phyloP scores from a whole-genome alignment of 768 basidiomycete species.

The Trametes cubensis region DNA sequence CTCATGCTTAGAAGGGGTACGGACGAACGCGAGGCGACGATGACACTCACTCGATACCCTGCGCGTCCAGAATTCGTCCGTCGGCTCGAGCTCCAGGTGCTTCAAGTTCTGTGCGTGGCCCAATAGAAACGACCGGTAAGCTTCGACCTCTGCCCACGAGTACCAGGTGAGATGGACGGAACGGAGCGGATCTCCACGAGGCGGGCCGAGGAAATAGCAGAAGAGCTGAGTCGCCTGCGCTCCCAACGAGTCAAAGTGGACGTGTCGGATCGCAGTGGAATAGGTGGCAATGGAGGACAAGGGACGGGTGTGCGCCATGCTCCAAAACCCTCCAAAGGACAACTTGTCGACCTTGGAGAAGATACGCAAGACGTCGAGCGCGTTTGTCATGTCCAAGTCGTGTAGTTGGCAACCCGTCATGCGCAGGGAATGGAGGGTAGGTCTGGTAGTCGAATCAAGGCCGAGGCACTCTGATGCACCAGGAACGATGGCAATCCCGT shows the following conservation, averaged over 20 bases:
- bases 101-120: background rate
- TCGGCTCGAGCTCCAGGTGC: background rate
- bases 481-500: background rate
- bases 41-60: background rate
- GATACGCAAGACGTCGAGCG: background rate
- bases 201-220: background rate
- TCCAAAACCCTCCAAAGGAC: background rate
- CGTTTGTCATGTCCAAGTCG: background rate
- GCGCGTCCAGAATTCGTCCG: background rate
- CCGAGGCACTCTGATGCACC: background rate
- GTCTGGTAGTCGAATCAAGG: background rate
- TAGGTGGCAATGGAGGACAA: background rate
- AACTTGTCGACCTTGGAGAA: background rate
- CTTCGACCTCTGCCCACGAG: background rate
- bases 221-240: background rate
- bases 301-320: background rate
- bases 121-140: background rate
- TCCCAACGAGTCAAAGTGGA: background rate
- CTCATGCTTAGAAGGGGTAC: background rate
- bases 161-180: background rate
- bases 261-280: background rate
- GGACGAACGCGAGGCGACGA: background rate
- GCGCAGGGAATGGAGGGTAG: background rate
- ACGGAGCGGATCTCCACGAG: background rate
- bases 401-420: background rate